These are phyloP conservation scores for Candida gorgasii DNA, from an alignment of 805 yeast species.

Conservation along the genomic window DNA sequence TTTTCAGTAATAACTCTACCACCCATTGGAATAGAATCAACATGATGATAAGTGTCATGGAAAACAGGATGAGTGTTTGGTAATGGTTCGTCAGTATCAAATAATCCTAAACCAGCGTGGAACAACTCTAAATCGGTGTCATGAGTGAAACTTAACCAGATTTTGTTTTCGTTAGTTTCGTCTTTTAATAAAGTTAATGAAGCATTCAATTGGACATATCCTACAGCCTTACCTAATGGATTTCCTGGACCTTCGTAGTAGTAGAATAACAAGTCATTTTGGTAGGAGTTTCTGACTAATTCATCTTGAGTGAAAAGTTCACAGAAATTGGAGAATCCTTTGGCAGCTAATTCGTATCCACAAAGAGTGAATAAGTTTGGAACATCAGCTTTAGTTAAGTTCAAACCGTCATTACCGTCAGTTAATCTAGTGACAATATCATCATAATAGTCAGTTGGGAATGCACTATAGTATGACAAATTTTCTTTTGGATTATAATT, in stretches of 20 bases:
- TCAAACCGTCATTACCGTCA: conserved; percentile 52
- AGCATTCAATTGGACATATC: conserved; percentile 54
- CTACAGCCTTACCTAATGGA: conserved; percentile 56
- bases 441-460: conserved; percentile 45
- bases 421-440: conserved; percentile 60
- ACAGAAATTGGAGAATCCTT: conserved; percentile 69
- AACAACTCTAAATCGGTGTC: conserved; percentile 67
- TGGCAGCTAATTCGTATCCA: conserved; percentile 72
- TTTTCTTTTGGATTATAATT: conserved; percentile 33
- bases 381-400: conserved; percentile 55
- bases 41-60: conserved; percentile 46
- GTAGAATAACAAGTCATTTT: conserved; percentile 57
- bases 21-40: conserved; percentile 41
- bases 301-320: conserved; percentile 67
- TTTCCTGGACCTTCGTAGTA: conserved; percentile 67
- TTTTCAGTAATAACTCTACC: conserved; percentile 42
- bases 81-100: conserved; percentile 43
- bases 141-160: conserved; percentile 73
- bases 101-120: conserved; percentile 64
- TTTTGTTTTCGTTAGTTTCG: conserved; percentile 43
- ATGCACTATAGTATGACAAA: conserved; percentile 23
- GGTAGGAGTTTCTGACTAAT: conserved; percentile 61
- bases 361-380: conserved; percentile 58
- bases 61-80: conserved; percentile 49
- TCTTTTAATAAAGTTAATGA: conserved; percentile 51